Evolutionary conservation across 140 eudicot genomes (phyloP), one percentile per base, ranked within the genome.

Genomic region (Cichorium intybus): DNA sequence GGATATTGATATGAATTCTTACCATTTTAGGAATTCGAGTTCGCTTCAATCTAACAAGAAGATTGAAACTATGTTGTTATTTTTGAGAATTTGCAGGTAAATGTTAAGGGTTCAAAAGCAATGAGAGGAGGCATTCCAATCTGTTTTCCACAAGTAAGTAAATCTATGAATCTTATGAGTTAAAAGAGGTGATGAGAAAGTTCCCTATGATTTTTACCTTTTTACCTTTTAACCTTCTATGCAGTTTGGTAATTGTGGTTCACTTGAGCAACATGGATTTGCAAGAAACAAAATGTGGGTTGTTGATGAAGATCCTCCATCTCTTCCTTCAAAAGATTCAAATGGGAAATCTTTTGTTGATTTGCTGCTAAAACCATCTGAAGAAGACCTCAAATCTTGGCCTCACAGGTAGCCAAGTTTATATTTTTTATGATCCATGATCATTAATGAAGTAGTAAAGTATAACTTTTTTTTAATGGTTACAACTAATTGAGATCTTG

Each of bases 391-490:
- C 10, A 93, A 81, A 77, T 69, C 68, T 22, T 88, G 99, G 99
- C 95, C 94, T 35, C 89, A 93, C 62, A 74, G 90, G 99, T 93
- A n/a, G n/a, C n/a, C n/a, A n/a, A n/a, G n/a, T n/a, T n/a, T n/a
- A n/a, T n/a, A n/a, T 77, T 10, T 49, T 10, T 31, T 37, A 57
- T 56, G 17, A 8, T 65, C 16, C 8, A 8, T 45, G n/a, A 45
- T 41, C 23, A 47, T 45, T 2, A 35, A 35, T 1, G 2, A 35
- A n/a, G 9, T 1, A 17, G 3, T 27, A 29, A 24, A 49, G 3
- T 23, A 5, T 2, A 69, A 20, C 5, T 52, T 17, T n/a, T 60
- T 2, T 6, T 18, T 47, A 56, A n/a, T n/a, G 24, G 62, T 51
- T 43, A 11, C 47, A 45, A 51, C 16, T 62, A 64, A 66, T 53